These are phyloP conservation scores for Lyophyllum atratum DNA, from an alignment of 768 basidiomycete species.

Conservation along the genomic window DNA sequence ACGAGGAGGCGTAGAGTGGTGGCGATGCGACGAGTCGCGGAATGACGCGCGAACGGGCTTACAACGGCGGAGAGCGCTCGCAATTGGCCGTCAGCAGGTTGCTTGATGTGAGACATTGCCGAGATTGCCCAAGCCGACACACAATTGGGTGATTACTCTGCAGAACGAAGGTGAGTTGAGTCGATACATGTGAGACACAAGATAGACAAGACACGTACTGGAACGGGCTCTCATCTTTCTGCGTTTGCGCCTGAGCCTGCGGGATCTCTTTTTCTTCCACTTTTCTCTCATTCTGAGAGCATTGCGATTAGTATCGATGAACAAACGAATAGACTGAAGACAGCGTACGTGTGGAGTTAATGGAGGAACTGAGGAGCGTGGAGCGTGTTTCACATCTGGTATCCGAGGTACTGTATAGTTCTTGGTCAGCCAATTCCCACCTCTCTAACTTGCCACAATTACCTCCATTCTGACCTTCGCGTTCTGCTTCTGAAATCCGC, in stretches of 20 bases:
- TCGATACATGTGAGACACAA: neutral
- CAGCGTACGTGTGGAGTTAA: conserved; percentile 33
- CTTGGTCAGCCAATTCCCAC: conserved; percentile 39
- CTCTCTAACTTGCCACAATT: neutral
- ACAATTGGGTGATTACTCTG: conserved; percentile 39
- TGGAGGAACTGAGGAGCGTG: conserved; percentile 28
- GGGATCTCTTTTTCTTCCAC: conserved; percentile 96
- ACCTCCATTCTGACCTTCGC: neutral
- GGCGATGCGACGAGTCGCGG: conserved; percentile 23
- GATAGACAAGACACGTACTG: conserved; percentile 55
- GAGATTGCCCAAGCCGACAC: conserved; percentile 23
- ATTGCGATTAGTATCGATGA: neutral
- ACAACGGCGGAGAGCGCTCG: conserved; percentile 1
- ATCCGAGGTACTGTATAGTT: conserved; percentile 43
- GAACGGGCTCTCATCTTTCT: conserved; percentile 96
- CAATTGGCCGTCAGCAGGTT: conserved; percentile 7
- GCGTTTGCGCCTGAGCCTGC: conserved; percentile 91
- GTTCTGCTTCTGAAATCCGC: conserved; percentile 3
- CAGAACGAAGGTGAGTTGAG: neutral
- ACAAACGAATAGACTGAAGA: neutral
- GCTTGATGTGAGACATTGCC: conserved; percentile 18
- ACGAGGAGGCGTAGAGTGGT: conserved; percentile 13
- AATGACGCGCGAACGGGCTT: conserved; percentile 11
- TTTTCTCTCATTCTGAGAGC: conserved; percentile 83
- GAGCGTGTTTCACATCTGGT: conserved; percentile 3